Conservation (phyloP, 306 rosid genomes). For the Rosa lucieae region DNA sequence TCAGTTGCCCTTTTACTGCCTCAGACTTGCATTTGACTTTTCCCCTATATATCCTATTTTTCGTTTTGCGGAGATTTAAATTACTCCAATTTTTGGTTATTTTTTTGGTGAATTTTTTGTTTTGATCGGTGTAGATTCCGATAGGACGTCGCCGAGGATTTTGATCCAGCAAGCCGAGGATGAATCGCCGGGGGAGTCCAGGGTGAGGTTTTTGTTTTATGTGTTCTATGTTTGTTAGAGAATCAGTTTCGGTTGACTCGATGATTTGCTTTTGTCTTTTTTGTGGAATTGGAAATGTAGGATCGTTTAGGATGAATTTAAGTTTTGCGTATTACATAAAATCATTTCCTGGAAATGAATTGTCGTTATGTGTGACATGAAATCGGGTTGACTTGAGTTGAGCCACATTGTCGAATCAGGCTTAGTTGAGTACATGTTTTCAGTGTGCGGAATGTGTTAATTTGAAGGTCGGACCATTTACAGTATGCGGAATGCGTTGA, state of each 20-base stretch:
- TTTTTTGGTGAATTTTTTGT: constrained; percentile 12
- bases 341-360: neutral
- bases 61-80: neutral
- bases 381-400: neutral
- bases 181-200: constrained; percentile 45
- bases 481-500: neutral
- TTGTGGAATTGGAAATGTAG: constrained; percentile 10
- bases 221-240: neutral
- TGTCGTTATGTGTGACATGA: neutral
- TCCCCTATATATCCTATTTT: constrained; percentile 14
- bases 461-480: neutral
- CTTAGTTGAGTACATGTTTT: neutral
- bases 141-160: constrained; percentile 42
- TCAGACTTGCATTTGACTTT: constrained; percentile 19
- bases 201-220: constrained; percentile 33
- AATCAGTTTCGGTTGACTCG: neutral
- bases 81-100: constrained; percentile 7
- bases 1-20: constrained; percentile 26
- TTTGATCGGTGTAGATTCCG: constrained; percentile 57
- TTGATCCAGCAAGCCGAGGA: constrained; percentile 27
- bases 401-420: constrained; percentile 16
- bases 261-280: neutral
- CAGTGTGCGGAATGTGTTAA: neutral
- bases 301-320: neutral
- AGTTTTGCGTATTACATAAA: neutral